Conservation (phyloP, 2,329 filamentous ascomycete species). For the Sordariomycetes sp. region DNA sequence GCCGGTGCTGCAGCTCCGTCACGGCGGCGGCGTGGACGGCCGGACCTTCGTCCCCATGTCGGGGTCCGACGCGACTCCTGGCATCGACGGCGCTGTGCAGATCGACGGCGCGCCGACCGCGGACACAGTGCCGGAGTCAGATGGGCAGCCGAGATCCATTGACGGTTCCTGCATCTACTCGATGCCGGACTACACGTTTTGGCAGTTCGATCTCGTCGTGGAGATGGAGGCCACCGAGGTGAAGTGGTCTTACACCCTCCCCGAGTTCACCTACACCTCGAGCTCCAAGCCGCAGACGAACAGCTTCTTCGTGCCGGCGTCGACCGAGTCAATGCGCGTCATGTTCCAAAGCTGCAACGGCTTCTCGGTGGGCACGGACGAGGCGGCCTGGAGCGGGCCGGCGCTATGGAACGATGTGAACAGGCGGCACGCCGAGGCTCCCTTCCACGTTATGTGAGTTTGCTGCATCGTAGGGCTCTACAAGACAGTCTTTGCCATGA, state of each 20-base stretch:
- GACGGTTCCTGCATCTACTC: slow-evolving; percentile 52
- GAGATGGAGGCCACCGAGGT: slow-evolving; percentile 62
- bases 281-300: slow-evolving; percentile 47
- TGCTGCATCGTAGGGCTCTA: background rate
- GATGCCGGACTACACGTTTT: slow-evolving; percentile 68
- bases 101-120: slow-evolving; percentile 3
- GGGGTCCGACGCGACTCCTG: slow-evolving; percentile 8
- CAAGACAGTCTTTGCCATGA: background rate
- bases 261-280: slow-evolving; percentile 51
- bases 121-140: background rate
- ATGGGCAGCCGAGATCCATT: slow-evolving; percentile 20
- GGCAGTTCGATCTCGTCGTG: slow-evolving; percentile 77
- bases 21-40: slow-evolving; percentile 17
- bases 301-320: slow-evolving; percentile 76
- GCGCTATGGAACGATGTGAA: slow-evolving; percentile 91
- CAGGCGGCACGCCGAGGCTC: slow-evolving; percentile 65
- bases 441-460: slow-evolving; percentile 78
- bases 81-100: slow-evolving; percentile 3
- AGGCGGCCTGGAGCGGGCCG: slow-evolving; percentile 79
- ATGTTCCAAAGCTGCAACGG: slow-evolving; percentile 99
- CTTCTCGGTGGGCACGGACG: slow-evolving; percentile 80
- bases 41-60: background rate
- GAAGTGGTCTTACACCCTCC: slow-evolving; percentile 69
- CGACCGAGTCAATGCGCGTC: slow-evolving; percentile 83
- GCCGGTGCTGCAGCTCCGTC: slow-evolving; percentile 48